These are phyloP conservation scores for Colletotrichum sojae DNA, from an alignment of 2,329 filamentous ascomycete genomes.

Conservation along the genomic window DNA sequence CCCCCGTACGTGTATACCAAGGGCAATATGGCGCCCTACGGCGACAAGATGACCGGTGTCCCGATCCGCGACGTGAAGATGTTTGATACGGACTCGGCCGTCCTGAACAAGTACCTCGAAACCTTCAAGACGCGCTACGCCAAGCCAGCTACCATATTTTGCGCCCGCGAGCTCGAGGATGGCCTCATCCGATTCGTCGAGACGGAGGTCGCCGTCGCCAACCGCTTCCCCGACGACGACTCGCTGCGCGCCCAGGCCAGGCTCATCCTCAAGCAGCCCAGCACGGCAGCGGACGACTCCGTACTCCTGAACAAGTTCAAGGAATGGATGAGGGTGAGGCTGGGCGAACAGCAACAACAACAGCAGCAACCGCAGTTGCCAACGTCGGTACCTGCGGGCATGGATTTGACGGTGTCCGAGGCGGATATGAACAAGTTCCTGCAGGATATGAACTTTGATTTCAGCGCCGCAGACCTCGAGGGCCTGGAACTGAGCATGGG, in stretches of 20 bases:
- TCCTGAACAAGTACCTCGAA: constrained; percentile 64
- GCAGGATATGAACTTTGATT: constrained; percentile 60
- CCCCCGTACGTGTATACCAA: constrained; percentile 68
- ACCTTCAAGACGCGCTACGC: constrained; percentile 59
- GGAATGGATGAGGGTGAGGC: constrained; percentile 55
- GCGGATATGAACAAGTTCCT: constrained; percentile 58
- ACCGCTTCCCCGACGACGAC: constrained; percentile 63
- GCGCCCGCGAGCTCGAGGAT: constrained; percentile 70
- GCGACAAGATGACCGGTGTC: constrained; percentile 45
- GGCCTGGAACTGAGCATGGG: constrained; percentile 37
- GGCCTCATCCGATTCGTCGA: constrained; percentile 65
- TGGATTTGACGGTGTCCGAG: constrained; percentile 55
- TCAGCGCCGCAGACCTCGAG: constrained; percentile 46
- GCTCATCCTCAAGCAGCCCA: constrained; percentile 60
- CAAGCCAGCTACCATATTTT: constrained; percentile 68
- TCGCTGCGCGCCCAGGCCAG: constrained; percentile 62
- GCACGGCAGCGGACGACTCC: constrained; percentile 69
- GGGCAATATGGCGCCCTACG: constrained; percentile 43
- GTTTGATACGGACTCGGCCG: constrained; percentile 59
- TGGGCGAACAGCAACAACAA: constrained; percentile 16
- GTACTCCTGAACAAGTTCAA: constrained; percentile 69
- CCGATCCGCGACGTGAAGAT: constrained; percentile 54
- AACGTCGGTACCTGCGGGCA: constrained; percentile 45
- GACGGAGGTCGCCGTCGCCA: constrained; percentile 53
- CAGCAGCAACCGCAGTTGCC: constrained; percentile 15